These are phyloP conservation scores for Magnaporthiopsis rhizophila DNA, from an alignment of 2,329 filamentous ascomycete species.

Conservation along the genomic window DNA sequence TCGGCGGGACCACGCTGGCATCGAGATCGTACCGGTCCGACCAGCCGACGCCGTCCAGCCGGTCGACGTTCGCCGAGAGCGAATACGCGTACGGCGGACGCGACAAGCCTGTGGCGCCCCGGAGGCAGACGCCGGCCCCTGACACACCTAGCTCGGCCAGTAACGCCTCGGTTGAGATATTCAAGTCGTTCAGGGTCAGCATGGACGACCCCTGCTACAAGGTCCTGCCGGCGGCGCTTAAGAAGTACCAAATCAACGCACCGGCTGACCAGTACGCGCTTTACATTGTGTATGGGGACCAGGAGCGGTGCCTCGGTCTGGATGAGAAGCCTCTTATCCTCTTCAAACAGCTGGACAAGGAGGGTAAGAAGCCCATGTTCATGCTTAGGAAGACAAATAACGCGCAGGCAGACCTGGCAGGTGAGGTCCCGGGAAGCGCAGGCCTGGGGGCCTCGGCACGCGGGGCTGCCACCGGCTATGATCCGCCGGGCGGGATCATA, in stretches of 20 bases:
- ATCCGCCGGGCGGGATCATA: slow-evolving; percentile 54
- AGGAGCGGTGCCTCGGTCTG: slow-evolving; percentile 84
- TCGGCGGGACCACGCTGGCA: slow-evolving; percentile 44
- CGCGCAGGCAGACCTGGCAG: slow-evolving; percentile 35
- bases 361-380: slow-evolving; percentile 98
- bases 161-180: slow-evolving; percentile 76
- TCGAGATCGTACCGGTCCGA: slow-evolving; percentile 54
- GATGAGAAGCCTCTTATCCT: slow-evolving; percentile 92
- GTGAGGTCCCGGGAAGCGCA: slow-evolving; percentile 44
- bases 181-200: slow-evolving; percentile 96
- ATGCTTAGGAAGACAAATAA: slow-evolving; percentile 73
- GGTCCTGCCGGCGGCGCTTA: slow-evolving; percentile 87
- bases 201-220: slow-evolving; percentile 98
- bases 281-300: slow-evolving; percentile 98
- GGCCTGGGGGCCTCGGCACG: slow-evolving; percentile 38
- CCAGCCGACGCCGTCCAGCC: slow-evolving; percentile 43
- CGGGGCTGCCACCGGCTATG: slow-evolving; percentile 40
- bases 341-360: slow-evolving; percentile 95
- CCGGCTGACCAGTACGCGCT: slow-evolving; percentile 96
- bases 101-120: slow-evolving; percentile 36
- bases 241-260: slow-evolving; percentile 97
- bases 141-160: slow-evolving; percentile 47
- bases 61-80: slow-evolving; percentile 46
- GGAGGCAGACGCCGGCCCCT: slow-evolving; percentile 53
- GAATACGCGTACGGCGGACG: slow-evolving; percentile 33